Evolutionary conservation across 768 basidiomycete species (phyloP), one percentile per base, ranked within the genome.

Genomic region (Coprinellus aureogranulatus): DNA sequence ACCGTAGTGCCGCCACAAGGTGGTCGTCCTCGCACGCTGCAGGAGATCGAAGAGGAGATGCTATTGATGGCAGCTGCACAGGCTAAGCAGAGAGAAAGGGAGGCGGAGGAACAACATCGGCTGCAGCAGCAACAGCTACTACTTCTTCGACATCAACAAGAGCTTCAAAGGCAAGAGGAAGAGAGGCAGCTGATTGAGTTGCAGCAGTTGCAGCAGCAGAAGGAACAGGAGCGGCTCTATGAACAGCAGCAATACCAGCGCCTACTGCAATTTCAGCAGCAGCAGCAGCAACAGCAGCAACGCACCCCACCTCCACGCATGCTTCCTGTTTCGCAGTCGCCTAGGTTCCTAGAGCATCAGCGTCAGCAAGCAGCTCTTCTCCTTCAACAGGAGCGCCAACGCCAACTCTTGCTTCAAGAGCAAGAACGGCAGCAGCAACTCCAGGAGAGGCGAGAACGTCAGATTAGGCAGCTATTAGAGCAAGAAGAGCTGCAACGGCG

Each of bases 21-120:
- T 47, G 55, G 45, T n/a, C 57, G 66, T 10, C 76, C 79, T 10
- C 84, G 85, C 20, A 92, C 90, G 0, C 67, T 93, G 26, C 86
- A 90, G 62, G 92, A 94, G 62, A 87, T 94, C 58, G 92, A 94
- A 65, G 82, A 85, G 2, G 92, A 94, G 70, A 90, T 92, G 89
- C 79, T 80, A n/a, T 79, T 80, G 6, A 80, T 78, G 23, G 57
- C 57, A 1, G 83, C 83, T 27, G 78, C 82, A 53, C 78, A 82
- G 59, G 68, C 53, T 22, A 57, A 57, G 37, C 51, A 59, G 18
- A 34, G 53, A 11, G 54, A 55, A 23, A 56, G 52, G 58, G 64
- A 65, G 52, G 50, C 34, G 14, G 34, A 34, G 34, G 34, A 34
- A 6, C 34, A 52, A 39, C 59, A 59, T n/a, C 31, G 50, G 55